These are phyloP conservation scores for Nosema granulosis DNA, from an alignment of 371 early-diverging fungal species.

Conservation along the genomic window DNA sequence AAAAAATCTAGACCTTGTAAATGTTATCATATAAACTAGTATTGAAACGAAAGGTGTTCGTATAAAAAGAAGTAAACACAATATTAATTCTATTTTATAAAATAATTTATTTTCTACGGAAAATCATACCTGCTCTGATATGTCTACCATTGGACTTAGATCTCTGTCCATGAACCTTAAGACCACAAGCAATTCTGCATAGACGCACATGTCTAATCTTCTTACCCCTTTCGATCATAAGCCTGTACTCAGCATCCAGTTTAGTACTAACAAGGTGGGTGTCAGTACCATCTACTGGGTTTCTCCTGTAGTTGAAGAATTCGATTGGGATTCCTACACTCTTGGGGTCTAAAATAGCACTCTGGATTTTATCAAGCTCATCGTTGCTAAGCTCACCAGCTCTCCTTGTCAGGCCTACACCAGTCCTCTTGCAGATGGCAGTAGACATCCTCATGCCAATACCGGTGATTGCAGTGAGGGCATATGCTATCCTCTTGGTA, in stretches of 20 bases:
- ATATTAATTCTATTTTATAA: no score
- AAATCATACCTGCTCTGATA: conserved; percentile 36
- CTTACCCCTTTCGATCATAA: conserved; percentile 67
- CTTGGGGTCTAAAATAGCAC: conserved; percentile 81
- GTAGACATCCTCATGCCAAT: conserved; percentile 92
- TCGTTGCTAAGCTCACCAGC: conserved; percentile 90
- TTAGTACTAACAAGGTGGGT: conserved; percentile 84
- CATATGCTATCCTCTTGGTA: conserved; percentile 83
- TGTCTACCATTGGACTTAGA: conserved; percentile 94
- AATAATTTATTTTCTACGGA: conserved; percentile 25
- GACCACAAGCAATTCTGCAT: conserved; percentile 69
- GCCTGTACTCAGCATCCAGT: conserved; percentile 70
- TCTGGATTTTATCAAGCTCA: conserved; percentile 79
- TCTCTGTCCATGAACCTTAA: conserved; percentile 83
- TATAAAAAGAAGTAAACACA: no score
- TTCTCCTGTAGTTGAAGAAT: conserved; percentile 96
- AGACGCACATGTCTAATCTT: conserved; percentile 64
- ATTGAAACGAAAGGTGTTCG: neutral
- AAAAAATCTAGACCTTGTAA: no score
- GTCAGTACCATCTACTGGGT: conserved; percentile 82
- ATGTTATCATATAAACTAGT: neutral
- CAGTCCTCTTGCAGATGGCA: conserved; percentile 93
- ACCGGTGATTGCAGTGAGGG: conserved; percentile 93
- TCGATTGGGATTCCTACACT: conserved; percentile 92
- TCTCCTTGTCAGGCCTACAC: conserved; percentile 84